Percentiles rank a stretch among this genome's conserved stretches.
These are phyloP conservation scores for Coniochaeta sp. DNA, from an alignment of 2,329 filamentous ascomycete genomes.

Conservation along the genomic window DNA sequence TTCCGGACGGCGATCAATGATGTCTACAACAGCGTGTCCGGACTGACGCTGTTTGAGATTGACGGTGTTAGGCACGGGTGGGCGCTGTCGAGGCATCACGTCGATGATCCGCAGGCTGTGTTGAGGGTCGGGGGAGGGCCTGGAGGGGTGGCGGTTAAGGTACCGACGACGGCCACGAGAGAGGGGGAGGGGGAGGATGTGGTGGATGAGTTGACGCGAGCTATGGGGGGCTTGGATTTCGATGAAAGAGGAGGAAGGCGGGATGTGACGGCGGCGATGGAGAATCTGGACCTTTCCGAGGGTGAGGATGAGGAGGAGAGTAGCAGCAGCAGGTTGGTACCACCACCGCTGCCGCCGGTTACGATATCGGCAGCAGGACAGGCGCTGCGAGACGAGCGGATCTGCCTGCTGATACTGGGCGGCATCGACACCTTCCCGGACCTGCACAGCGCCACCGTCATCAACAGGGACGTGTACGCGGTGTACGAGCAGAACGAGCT, in stretches of 20 bases:
- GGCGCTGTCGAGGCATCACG: constrained; percentile 35
- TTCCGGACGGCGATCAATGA: constrained; percentile 41
- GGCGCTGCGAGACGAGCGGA: constrained; percentile 16
- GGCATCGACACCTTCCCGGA: constrained; percentile 32
- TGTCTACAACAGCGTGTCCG: constrained; percentile 42
- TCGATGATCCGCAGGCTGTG: constrained; percentile 27
- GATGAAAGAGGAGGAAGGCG: background rate
- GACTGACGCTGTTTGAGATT: constrained; percentile 41
- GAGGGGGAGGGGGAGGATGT: background rate
- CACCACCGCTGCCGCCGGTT: too few relatives aligned
- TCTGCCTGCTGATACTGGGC: constrained; percentile 32
- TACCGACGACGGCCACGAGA: background rate
- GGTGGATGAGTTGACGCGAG: background rate
- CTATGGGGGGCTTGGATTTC: background rate
- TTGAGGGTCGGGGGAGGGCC: background rate
- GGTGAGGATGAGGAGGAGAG: background rate
- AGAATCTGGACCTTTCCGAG: background rate
- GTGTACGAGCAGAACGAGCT: constrained; percentile 38
- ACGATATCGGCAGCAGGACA: constrained; percentile 1
- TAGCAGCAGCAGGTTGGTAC: background rate
- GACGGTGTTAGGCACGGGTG: constrained; percentile 41
- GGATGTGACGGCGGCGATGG: background rate
- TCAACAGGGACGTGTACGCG: constrained; percentile 34
- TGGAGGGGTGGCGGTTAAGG: background rate
- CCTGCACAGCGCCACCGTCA: constrained; percentile 33